Evolutionary conservation across 306 rosid species (phyloP).

Genomic region (Cucumis cinereus): DNA sequence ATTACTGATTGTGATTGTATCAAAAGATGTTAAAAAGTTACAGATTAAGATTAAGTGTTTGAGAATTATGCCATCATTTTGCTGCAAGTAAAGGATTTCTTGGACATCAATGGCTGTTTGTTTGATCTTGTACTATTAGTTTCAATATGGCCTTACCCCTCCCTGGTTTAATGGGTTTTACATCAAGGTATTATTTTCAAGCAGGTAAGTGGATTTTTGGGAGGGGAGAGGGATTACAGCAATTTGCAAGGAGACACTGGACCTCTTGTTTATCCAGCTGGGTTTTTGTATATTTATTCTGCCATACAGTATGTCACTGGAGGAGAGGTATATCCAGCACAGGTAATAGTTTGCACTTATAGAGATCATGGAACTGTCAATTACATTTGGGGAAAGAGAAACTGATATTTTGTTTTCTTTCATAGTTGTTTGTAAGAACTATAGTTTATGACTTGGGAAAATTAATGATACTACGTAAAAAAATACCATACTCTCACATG

Average conservation of each 20-base stretch:
- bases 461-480: not conserved
- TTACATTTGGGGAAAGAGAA: not conserved
- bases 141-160: not conserved
- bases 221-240: constrained; percentile 71
- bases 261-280: constrained; percentile 93
- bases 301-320: constrained; percentile 48
- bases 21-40: not conserved
- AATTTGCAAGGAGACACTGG: constrained; percentile 93
- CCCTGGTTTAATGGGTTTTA: not conserved
- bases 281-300: constrained; percentile 68
- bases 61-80: not conserved
- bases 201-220: constrained; percentile 57
- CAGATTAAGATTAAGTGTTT: not conserved
- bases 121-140: not conserved
- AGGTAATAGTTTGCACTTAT: constrained; percentile 25
- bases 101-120: not conserved
- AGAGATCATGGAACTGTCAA: not conserved
- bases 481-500: not conserved
- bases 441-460: not conserved
- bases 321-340: constrained; percentile 70
- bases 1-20: not conserved
- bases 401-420: not conserved
- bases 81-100: not conserved
- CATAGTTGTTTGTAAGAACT: not conserved
- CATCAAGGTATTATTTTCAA: not conserved